Evolutionary conservation across 1,284 basidiomycete genomes (phyloP), one percentile per base, ranked within the genome.

Genomic region (Malassezia psittaci): DNA sequence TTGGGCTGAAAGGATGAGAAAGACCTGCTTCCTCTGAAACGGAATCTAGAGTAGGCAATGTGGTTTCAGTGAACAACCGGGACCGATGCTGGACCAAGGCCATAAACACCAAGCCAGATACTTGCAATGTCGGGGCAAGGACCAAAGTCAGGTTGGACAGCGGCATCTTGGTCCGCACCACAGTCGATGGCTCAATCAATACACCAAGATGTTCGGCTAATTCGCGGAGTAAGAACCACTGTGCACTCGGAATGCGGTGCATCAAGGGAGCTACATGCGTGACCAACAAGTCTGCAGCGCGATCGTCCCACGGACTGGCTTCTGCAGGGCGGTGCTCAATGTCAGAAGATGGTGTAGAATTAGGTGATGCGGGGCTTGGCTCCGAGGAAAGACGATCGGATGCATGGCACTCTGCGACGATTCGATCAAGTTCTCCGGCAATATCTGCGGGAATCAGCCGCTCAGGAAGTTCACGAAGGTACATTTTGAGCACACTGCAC

Each of bases 151-250:
- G 53, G 44, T 71, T 72, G 44, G 60, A 64, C 19, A 72, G 48
- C 10, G 70, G 61, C 70, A 73, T 73, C 58, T 68, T 71, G 11
- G 70, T 73, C 35, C 52, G 44, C 5, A 35, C 46, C 13, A 68
- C 68, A 15, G 60, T 60, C 5, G 53, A 44, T 3, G 60, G 43
- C 5, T 58, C 48, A 1, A 55, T 56, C 33, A 73, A 36, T 44
- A 58, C 46, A 12, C 61, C 61, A 1, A 73, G 51, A 39, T 73
- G 70, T 5, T 60, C 34, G 2, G 64, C 37, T 11, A 73, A 37
- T 56, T 73, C 70, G 45, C 70, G 64, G 13, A 73, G 55, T 21
- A 73, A 54, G 51, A 71, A 73, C 70, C 70, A 73, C 46, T 71
- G 63, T 52, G 51, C 57, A 19, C 57, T 43, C 13, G 65, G 63